Evolutionary conservation across 495 filamentous ascomycete species (phyloP).

Genomic region (Lentithecium fluviatile): DNA sequence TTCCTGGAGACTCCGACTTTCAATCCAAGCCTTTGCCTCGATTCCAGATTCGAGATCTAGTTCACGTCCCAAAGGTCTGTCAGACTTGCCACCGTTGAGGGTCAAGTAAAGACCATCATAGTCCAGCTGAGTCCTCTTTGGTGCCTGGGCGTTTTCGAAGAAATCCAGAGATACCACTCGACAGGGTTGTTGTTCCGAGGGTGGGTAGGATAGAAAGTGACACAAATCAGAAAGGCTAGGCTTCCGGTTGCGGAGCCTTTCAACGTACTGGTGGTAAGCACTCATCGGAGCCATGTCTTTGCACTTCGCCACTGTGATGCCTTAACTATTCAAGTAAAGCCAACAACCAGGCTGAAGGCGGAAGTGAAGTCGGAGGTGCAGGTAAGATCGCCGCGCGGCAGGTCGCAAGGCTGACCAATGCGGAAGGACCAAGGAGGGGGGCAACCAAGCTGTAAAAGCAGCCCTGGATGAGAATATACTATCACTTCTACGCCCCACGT

Average conservation of each 20-base stretch:
- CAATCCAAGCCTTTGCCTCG: neutral
- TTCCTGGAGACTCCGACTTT: neutral
- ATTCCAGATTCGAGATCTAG: neutral
- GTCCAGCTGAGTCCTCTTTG: neutral
- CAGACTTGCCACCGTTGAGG: neutral
- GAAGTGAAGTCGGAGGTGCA: too few species aligned
- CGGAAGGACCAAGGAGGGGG: too few species aligned
- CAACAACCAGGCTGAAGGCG: too few species aligned
- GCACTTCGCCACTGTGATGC: too few species aligned
- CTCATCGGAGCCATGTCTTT: neutral
- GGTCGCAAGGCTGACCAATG: too few species aligned
- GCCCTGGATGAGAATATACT: too few species aligned
- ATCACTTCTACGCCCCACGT: too few species aligned
- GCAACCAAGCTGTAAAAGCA: too few species aligned
- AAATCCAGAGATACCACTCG: conserved; percentile 18
- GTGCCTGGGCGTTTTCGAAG: neutral
- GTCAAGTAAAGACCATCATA: neutral
- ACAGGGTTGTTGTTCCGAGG: neutral
- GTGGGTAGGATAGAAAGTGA: conserved; percentile 21
- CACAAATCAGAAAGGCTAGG: conserved; percentile 13
- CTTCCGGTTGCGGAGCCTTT: conserved; percentile 1
- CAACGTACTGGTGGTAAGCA: conserved; percentile 1
- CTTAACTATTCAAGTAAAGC: too few species aligned
- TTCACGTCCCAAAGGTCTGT: neutral
- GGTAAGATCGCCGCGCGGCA: too few species aligned